phyloP scores from a whole-genome alignment of 2,329 filamentous ascomycete genomes.

The Chaetomiaceae sp. region DNA sequence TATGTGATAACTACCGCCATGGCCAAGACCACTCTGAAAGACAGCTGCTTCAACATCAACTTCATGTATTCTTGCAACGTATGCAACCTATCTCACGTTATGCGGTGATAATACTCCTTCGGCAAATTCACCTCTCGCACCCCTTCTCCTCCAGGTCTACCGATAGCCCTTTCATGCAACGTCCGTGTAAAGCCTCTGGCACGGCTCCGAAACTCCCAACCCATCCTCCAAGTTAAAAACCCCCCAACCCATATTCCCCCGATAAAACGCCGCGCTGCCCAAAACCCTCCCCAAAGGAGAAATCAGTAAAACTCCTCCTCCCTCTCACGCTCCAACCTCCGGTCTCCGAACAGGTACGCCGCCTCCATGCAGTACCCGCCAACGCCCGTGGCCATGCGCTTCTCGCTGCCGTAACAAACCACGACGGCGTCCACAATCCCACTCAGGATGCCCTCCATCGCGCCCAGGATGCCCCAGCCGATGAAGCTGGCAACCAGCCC shows the following conservation, averaged over 20 bases:
- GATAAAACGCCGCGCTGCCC: conserved; percentile 16
- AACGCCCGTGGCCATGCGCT: conserved; percentile 58
- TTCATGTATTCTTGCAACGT: no score
- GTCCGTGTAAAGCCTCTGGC: no score
- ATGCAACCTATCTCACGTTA: no score
- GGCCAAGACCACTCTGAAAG: no score
- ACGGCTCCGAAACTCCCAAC: neutral
- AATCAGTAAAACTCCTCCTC: conserved; percentile 17
- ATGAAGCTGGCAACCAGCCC: conserved; percentile 90
- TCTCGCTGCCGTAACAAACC: conserved; percentile 91
- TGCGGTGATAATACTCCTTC: no score
- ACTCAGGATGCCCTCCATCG: conserved; percentile 82
- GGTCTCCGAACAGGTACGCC: conserved; percentile 69
- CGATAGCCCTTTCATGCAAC: no score
- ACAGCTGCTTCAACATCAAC: no score
- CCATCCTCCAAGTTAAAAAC: neutral
- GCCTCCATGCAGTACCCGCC: conserved; percentile 88
- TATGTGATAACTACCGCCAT: no score
- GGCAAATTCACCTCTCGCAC: no score
- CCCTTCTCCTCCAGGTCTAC: no score
- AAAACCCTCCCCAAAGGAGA: neutral
- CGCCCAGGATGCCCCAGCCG: conserved; percentile 85
- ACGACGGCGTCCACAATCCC: conserved; percentile 84
- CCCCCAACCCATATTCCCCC: neutral
- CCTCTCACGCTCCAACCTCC: conserved; percentile 13